These are phyloP conservation scores for Ustilago xerochloae DNA, from an alignment of 1,284 basidiomycete genomes.

Conservation along the genomic window DNA sequence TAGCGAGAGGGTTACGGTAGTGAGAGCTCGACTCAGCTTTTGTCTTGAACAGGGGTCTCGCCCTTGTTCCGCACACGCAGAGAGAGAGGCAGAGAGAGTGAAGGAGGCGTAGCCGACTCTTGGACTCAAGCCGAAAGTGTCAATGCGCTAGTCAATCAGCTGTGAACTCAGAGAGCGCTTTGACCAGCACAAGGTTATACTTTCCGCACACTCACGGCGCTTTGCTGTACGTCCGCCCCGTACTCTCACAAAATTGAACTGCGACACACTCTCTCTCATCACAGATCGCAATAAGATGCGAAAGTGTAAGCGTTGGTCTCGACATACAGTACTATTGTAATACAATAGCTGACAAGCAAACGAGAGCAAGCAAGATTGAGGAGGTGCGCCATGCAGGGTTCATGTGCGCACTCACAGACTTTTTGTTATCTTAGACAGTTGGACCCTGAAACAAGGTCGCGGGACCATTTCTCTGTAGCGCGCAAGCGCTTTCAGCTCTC, in stretches of 20 bases:
- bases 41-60: slow-evolving; percentile 4
- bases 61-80: not conserved
- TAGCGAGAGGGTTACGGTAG: not conserved
- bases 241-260: not conserved
- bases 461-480: not conserved
- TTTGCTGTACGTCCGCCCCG: not conserved
- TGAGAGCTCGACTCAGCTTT: slow-evolving; percentile 9
- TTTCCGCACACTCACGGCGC: not conserved
- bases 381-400: slow-evolving; percentile 26
- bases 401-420: slow-evolving; percentile 1
- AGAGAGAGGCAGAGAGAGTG: not conserved
- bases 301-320: not conserved
- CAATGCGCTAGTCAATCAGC: slow-evolving; percentile 20
- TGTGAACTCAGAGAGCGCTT: not conserved
- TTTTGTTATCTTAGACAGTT: slow-evolving; percentile 26
- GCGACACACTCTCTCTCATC: too few relatives aligned
- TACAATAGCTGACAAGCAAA: too few relatives aligned
- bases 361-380: not conserved
- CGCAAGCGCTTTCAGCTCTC: slow-evolving; percentile 1
- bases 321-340: too few relatives aligned
- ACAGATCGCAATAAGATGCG: too few relatives aligned
- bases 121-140: slow-evolving; percentile 1
- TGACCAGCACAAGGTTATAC: not conserved
- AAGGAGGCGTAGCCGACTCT: slow-evolving; percentile 13
- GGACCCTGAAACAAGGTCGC: slow-evolving; percentile 37